Evolutionary conservation across 75 land plant genomes (phyloP), one percentile per base, ranked within the genome.

Genomic region (Pinus taeda): DNA sequence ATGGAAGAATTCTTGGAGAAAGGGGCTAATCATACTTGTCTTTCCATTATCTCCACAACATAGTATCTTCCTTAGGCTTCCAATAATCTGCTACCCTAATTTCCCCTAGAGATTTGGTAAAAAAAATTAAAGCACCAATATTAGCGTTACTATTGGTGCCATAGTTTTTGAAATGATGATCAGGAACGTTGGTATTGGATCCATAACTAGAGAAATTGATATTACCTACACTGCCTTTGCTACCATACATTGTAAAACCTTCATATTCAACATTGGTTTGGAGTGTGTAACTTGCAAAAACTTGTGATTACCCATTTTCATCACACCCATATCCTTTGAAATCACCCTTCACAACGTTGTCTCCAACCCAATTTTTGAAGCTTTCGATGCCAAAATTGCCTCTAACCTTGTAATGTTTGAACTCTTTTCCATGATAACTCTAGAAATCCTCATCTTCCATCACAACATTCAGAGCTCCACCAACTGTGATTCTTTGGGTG

Each of bases 161-260:
- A 61, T 82, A 82, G 60, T 66, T 73, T 6, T 55, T 39, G 77
- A 82, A 78, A 0, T 60, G 36, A 11, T 78, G 63, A 6, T 59
- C 22, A 42, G 80, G 84, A 20, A 66, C 62, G 74, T 82, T 82
- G 37, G 71, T 61, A 13, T 60, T 12, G 2, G 26, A 37, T 33
- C 45, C 53, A 74, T 82, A 82, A 37, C 15, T 74, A 26, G 7
- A n/a, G 80, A 82, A 82, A 33, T 74, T 73, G 57, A 74, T 63
- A 22, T 69, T 26, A 11, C 80, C 84, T 6, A 20, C 73, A 5
- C 22, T 42, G 11, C 21, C 13, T 5, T 56, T 24, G 57, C 22
- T 22, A 15, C 30, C 59, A 61, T 82, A 82, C 71, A 2, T 39
- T 29, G 57, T 61, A 80, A 30, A 78, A 33, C 33, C 33, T 33